These are phyloP conservation scores for Mariannaea sp. DNA, from an alignment of 2,329 filamentous ascomycete genomes.

Conservation along the genomic window DNA sequence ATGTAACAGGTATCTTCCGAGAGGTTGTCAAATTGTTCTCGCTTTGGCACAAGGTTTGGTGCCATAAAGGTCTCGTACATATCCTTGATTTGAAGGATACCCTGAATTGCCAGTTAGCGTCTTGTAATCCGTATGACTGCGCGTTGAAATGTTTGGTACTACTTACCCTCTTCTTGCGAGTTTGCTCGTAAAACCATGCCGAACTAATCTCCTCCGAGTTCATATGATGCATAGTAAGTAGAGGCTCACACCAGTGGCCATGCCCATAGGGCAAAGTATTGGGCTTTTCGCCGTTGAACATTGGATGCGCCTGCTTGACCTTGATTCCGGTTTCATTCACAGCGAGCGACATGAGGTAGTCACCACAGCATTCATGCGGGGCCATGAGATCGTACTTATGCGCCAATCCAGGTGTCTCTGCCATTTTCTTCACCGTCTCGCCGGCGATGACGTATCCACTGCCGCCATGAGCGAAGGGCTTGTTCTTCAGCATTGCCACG, in stretches of 20 bases:
- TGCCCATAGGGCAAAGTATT: conserved; percentile 54
- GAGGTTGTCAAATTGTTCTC: conserved; percentile 59
- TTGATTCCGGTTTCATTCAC: conserved; percentile 51
- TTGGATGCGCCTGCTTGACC: conserved; percentile 53
- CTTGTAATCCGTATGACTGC: not conserved
- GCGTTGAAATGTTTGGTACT: not conserved
- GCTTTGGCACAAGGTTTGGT: conserved; percentile 47
- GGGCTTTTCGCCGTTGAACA: conserved; percentile 62
- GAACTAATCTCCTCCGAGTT: conserved; percentile 55
- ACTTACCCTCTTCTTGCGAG: conserved; percentile 49
- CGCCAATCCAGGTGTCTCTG: conserved; percentile 50
- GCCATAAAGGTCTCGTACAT: conserved; percentile 55
- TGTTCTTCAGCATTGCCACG: conserved; percentile 50
- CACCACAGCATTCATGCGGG: conserved; percentile 55
- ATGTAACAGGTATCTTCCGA: conserved; percentile 54
- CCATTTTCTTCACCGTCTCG: conserved; percentile 54
- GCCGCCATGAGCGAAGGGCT: conserved; percentile 61
- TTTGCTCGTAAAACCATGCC: conserved; percentile 60
- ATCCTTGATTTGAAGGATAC: conserved; percentile 52
- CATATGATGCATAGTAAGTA: conserved; percentile 63
- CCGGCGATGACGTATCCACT: conserved; percentile 62
- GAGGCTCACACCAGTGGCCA: conserved; percentile 60
- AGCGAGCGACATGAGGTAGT: conserved; percentile 55
- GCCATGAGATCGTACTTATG: conserved; percentile 53
- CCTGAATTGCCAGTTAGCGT: conserved; percentile 38